Conservation (phyloP, 805 yeast genomes). For the Cyberlindnera misumaiensis region DNA sequence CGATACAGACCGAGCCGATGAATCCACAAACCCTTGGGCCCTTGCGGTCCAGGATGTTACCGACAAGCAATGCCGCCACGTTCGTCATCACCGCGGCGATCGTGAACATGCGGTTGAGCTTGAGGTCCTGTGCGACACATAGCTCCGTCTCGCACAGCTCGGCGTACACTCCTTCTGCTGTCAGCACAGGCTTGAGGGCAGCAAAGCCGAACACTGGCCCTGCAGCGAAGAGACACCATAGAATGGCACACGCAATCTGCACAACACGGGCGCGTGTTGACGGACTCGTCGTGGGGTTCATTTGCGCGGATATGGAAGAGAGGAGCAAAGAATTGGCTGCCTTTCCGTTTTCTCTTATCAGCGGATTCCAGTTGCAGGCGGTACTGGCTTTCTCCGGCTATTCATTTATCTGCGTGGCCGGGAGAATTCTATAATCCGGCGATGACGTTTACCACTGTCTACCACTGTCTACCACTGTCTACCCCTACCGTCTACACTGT, state of each 20-base stretch:
- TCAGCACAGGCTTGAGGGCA: conserved; percentile 79
- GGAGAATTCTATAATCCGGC: too few species aligned
- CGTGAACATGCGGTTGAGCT: conserved; percentile 77
- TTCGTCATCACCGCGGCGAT: conserved; percentile 84
- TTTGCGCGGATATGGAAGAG: too few species aligned
- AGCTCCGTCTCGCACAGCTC: conserved; percentile 40
- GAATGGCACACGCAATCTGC: conserved; percentile 50
- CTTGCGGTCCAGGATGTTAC: conserved; percentile 63
- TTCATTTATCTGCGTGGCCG: too few species aligned
- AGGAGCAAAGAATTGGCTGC: too few species aligned
- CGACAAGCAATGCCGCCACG: conserved; percentile 75
- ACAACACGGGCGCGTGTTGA: conserved; percentile 7
- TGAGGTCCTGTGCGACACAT: conserved; percentile 77
- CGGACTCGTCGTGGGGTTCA: neutral
- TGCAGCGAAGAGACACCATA: conserved; percentile 87
- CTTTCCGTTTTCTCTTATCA: too few species aligned
- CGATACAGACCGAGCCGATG: conserved; percentile 57
- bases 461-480: too few species aligned
- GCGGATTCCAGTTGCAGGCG: too few species aligned
- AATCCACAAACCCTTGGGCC: conserved; percentile 82
- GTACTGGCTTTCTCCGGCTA: too few species aligned
- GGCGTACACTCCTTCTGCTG: conserved; percentile 69
- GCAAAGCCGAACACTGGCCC: conserved; percentile 96
- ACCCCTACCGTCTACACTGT: too few species aligned
- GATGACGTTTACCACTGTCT: too few species aligned